Evolutionary conservation across 1,284 basidiomycete species (phyloP).

Genomic region (Hemileia vastatrix): DNA sequence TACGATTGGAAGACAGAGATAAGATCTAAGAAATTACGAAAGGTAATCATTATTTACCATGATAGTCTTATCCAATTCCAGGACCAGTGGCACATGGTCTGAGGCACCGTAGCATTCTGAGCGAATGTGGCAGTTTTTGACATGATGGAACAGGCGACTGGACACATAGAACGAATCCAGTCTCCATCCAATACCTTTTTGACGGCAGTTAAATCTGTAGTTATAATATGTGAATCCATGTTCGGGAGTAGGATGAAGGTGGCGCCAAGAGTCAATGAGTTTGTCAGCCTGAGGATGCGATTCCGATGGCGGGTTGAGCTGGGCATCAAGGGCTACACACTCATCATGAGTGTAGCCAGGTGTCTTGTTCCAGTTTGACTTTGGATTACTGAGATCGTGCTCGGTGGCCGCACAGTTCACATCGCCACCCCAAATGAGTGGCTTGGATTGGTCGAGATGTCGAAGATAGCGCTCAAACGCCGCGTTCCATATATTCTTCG

Average conservation of each 20-base stretch:
- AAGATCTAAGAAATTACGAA: no score
- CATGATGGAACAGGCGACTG: not conserved
- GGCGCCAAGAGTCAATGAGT: slow-evolving; percentile 16
- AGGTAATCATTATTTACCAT: no score
- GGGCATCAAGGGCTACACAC: slow-evolving; percentile 14
- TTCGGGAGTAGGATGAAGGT: slow-evolving; percentile 11
- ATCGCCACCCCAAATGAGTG: slow-evolving; percentile 17
- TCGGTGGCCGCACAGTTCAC: slow-evolving; percentile 20
- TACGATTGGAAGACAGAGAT: no score
- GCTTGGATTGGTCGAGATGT: slow-evolving; percentile 11
- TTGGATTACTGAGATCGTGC: slow-evolving; percentile 18
- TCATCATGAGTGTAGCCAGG: slow-evolving; percentile 19
- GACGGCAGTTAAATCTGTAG: slow-evolving; percentile 14
- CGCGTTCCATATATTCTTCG: slow-evolving; percentile 17
- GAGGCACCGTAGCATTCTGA: slow-evolving; percentile 19
- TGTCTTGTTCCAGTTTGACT: slow-evolving; percentile 17
- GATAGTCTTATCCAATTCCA: slow-evolving; percentile 11
- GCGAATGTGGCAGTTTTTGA: slow-evolving; percentile 11
- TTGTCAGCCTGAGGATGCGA: slow-evolving; percentile 10
- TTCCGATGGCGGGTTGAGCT: slow-evolving; percentile 9
- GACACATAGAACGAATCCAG: slow-evolving; percentile 21
- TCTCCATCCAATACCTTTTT: slow-evolving; percentile 22
- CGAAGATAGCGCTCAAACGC: slow-evolving; percentile 19
- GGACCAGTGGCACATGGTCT: slow-evolving; percentile 11
- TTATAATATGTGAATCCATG: slow-evolving; percentile 14